Conservation (phyloP, 805 yeast genomes). For the Saturnispora halmiae region DNA sequence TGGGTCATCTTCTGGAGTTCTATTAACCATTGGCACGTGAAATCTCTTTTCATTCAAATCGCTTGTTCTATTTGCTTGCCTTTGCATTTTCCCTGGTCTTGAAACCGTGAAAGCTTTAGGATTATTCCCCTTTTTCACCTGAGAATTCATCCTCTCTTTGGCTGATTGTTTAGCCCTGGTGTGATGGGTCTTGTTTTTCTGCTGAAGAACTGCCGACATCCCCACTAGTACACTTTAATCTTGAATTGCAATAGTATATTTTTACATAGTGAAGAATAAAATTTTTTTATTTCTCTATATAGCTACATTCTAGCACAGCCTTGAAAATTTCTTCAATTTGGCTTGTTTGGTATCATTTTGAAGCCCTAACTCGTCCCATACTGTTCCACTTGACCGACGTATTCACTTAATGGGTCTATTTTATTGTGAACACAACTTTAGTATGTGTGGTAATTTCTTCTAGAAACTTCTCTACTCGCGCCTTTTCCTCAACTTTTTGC, state of each 20-base stretch:
- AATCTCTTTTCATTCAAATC: slow-evolving; percentile 75
- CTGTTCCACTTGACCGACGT: no score
- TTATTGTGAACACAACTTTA: no score
- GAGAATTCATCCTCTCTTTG: slow-evolving; percentile 79
- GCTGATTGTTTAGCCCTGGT: slow-evolving; percentile 51
- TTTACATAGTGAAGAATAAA: background rate
- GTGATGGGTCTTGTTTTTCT: slow-evolving; percentile 69
- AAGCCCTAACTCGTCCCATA: background rate
- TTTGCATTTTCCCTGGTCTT: slow-evolving; percentile 78
- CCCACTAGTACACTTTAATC: no score
- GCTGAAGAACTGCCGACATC: slow-evolving; percentile 20
- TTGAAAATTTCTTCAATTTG: background rate
- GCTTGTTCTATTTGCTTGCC: slow-evolving; percentile 73
- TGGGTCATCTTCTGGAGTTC: slow-evolving; percentile 96
- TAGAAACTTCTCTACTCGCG: no score
- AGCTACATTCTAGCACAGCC: slow-evolving; percentile 1
- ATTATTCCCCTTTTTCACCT: slow-evolving; percentile 50
- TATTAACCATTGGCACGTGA: slow-evolving; percentile 96
- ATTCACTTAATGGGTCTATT: no score
- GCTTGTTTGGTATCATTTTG: background rate
- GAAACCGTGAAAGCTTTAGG: slow-evolving; percentile 78
- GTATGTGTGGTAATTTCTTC: no score
- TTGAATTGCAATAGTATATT: no score
- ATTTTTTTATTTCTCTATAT: background rate
- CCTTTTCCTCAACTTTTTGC: no score